phyloP scores from a whole-genome alignment of 139 green algal species.

The Bryopsis sp. region DNA sequence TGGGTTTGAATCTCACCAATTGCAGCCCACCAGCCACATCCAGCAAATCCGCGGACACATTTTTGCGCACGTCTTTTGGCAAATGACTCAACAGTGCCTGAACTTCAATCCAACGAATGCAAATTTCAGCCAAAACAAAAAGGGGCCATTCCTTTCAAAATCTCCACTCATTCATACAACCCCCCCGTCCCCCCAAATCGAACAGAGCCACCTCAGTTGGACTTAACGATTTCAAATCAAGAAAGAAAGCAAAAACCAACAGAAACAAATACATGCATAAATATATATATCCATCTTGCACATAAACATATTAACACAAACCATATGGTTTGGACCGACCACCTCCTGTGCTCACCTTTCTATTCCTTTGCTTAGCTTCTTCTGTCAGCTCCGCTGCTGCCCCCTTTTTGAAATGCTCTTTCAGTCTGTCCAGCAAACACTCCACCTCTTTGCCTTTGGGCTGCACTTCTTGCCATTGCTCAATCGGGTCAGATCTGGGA shows the following conservation, averaged over 20 bases:
- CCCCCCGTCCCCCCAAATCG: no score
- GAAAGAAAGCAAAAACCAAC: no score
- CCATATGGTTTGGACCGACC: background rate
- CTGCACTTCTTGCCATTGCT: background rate
- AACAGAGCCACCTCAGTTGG: no score
- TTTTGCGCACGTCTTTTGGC: no score
- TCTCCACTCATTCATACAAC: background rate
- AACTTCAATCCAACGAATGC: no score
- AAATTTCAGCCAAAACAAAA: no score
- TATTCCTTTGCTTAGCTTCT: background rate
- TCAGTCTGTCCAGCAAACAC: constrained; percentile 53
- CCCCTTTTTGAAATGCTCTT: constrained; percentile 32
- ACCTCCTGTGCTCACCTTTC: constrained; percentile 15
- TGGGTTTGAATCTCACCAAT: constrained; percentile 7
- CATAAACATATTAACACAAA: no score
- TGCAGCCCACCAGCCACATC: background rate
- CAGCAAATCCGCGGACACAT: background rate
- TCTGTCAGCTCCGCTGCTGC: background rate
- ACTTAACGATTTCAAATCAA: no score
- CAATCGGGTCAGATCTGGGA: no score
- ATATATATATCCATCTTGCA: no score
- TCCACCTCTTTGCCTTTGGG: constrained; percentile 47
- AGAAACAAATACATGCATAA: no score
- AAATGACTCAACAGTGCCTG: no score
- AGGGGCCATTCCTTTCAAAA: background rate